Evolutionary conservation across 2,329 filamentous ascomycete species (phyloP).

Genomic region (Fusarium compactum): DNA sequence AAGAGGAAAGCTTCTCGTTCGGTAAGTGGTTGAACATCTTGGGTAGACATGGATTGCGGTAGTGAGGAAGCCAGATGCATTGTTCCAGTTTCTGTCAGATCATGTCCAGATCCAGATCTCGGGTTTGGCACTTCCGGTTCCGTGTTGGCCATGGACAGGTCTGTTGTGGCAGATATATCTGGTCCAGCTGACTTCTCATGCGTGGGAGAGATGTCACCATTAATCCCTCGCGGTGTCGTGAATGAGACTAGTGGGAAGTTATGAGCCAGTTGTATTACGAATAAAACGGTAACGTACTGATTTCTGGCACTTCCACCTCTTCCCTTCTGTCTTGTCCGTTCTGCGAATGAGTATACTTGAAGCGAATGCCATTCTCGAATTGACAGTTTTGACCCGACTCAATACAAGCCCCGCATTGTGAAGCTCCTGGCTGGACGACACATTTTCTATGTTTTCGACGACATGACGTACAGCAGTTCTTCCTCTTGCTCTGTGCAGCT

Average conservation of each 20-base stretch:
- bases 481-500: background rate
- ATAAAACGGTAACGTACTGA: background rate
- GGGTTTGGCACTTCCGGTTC: background rate
- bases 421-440: background rate
- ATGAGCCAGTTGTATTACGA: no score
- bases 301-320: background rate
- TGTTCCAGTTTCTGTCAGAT: background rate
- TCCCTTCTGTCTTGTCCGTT: background rate
- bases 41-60: background rate
- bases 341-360: background rate
- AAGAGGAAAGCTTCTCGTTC: slow-evolving; percentile 7
- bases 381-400: background rate
- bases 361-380: slow-evolving; percentile 12
- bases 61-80: background rate
- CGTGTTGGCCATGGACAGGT: background rate
- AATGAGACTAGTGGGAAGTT: background rate
- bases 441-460: slow-evolving; percentile 13
- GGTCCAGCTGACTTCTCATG: background rate
- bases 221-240: background rate
- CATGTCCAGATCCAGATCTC: background rate
- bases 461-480: slow-evolving; percentile 4
- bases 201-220: background rate
- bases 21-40: background rate
- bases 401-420: slow-evolving; percentile 1
- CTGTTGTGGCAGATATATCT: background rate